Base-by-base conservation (phyloP, 129 eudicot species). In the Flaveria bidentis region DNA sequence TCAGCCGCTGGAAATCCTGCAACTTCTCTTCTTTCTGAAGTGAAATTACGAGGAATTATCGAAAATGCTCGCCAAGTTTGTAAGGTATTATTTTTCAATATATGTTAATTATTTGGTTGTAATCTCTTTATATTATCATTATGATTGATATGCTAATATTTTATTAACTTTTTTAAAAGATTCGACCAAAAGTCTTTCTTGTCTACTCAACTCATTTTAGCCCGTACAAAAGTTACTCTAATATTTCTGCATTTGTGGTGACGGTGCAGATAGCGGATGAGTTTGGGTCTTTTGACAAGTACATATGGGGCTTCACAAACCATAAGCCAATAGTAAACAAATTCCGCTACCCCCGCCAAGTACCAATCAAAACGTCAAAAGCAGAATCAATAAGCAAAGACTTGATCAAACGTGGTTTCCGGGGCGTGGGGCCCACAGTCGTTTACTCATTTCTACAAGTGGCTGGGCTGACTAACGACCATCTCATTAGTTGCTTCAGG, bases 401-500 rank as follows among this genome's bases (percentile, higher is more conserved):
- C 69, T 79, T 91, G 28, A 87, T 94, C n/a, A 84, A 82, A 83
- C 82, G 98, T 52, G 97, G 98, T 8, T 94, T 94, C 22, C 93
- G 93, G 55, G 93, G 98, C 16, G 96, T 94, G 26, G 96, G 98
- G 0, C 97, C 98, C 15, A 91, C 97, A 17, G 97, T 88, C 0
- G 90, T 93, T 49, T 91, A 90, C 89, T 90, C 98, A 11, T 93
- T 91, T 79, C 83, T 91, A 87, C 97, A 91, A 79, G 97, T 85
- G 55, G 88, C 90, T 8, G 98, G 98, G 33, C 83, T 94, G 26
- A 86, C 98, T 42, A 94, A 91, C 63, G 97, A 89, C 77, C 98
- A 94, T 82, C 93, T 94, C 69, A 70, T 84, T 55, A 84, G 82
- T 80, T 94, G 98, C 88, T 94, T 85, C 84, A 82, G 97, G 86